phyloP scores from a whole-genome alignment of 352 stramenopile genomes.

The Phytophthora sp. region DNA sequence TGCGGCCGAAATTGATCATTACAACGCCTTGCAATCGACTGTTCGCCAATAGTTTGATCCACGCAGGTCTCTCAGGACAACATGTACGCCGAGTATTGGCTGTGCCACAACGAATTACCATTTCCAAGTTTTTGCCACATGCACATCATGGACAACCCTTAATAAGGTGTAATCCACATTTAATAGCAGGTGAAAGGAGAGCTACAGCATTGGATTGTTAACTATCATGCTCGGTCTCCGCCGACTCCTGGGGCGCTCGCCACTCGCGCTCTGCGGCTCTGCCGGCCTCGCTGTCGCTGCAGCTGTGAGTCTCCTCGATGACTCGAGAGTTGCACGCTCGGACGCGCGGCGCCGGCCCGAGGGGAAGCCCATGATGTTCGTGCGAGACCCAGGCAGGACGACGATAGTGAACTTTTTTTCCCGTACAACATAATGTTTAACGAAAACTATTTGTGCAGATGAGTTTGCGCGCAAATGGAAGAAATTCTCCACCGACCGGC shows the following conservation, averaged over 20 bases:
- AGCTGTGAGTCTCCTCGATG: neutral
- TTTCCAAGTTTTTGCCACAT: no score
- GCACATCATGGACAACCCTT: no score
- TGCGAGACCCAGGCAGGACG: conserved; percentile 28
- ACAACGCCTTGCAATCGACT: neutral
- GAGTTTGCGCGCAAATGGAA: conserved; percentile 78
- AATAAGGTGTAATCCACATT: no score
- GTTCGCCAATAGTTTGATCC: neutral
- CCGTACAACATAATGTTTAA: neutral
- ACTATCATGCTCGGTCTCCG: conserved; percentile 6
- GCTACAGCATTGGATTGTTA: no score
- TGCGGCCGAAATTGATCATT: no score
- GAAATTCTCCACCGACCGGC: conserved; percentile 69
- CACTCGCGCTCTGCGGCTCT: conserved; percentile 11
- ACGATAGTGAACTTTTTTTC: no score
- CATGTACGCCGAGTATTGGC: no score
- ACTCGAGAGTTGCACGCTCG: neutral
- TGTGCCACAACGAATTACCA: no score
- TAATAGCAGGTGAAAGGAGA: no score
- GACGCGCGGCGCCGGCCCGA: conserved; percentile 23
- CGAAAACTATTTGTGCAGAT: conserved; percentile 36
- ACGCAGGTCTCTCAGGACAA: no score
- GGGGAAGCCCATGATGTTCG: conserved; percentile 46
- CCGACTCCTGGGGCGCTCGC: conserved; percentile 2
- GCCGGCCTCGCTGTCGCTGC: conserved; percentile 10